Conservation (phyloP, 129 eudicot genomes). For the Helianthus tuberosus region DNA sequence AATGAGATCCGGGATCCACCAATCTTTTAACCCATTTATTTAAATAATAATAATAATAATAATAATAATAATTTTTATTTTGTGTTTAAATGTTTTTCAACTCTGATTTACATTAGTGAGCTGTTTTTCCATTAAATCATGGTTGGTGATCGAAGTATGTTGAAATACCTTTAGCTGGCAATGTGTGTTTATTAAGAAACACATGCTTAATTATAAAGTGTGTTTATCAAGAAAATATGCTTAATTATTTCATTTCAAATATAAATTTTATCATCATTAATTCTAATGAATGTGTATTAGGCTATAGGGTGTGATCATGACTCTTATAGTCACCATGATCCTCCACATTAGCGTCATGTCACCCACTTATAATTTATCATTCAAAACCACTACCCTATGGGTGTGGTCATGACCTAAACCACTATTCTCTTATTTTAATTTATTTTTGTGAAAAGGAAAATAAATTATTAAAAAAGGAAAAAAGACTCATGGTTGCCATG, state of each 20-base stretch:
- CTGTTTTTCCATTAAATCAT: background rate
- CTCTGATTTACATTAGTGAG: background rate
- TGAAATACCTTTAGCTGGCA: background rate
- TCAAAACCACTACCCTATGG: no score
- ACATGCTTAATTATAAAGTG: background rate
- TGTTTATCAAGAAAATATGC: background rate
- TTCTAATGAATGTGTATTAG: background rate
- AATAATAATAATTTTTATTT: background rate
- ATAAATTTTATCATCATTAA: background rate
- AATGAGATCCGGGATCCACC: conserved; percentile 8
- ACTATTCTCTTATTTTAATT: no score
- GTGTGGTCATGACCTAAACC: no score
- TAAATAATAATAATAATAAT: background rate
- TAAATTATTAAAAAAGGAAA: no score
- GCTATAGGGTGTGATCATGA: no score
- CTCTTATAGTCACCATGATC: no score
- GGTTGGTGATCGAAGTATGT: background rate
- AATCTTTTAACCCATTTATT: background rate
- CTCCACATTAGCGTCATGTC: no score
- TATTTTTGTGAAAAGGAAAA: no score
- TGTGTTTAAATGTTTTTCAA: background rate
- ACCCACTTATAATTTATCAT: no score
- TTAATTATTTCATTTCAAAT: background rate
- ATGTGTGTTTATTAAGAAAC: conserved; percentile 1
- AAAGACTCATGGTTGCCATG: no score